These are phyloP conservation scores for Gossypium thurberi DNA, from an alignment of 345 rosid genomes.

Conservation along the genomic window DNA sequence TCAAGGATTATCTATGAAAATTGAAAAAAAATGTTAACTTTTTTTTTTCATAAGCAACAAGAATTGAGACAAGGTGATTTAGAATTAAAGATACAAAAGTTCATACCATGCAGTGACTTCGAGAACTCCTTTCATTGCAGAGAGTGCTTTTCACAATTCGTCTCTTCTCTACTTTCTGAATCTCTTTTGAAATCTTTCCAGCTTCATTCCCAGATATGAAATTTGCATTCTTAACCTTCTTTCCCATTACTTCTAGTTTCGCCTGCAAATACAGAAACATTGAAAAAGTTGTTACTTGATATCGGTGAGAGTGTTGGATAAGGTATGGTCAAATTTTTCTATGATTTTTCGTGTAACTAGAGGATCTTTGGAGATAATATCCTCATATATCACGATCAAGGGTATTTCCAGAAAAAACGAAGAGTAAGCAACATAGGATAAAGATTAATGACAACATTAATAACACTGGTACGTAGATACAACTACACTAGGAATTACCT, in stretches of 20 bases:
- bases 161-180: slow-evolving; percentile 89
- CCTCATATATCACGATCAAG: too few species aligned
- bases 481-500: neutral
- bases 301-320: too few species aligned
- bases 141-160: slow-evolving; percentile 90
- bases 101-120: slow-evolving; percentile 94
- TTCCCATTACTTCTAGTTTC: slow-evolving; percentile 95
- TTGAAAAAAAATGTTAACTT: neutral
- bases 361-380: too few species aligned
- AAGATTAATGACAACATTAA: neutral
- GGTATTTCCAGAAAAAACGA: too few species aligned
- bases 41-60: neutral
- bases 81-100: neutral
- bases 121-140: slow-evolving; percentile 87
- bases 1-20: slow-evolving; percentile 70
- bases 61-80: neutral
- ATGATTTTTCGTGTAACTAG: too few species aligned
- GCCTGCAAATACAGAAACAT: slow-evolving; percentile 35
- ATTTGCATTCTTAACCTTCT: slow-evolving; percentile 87
- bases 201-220: slow-evolving; percentile 86
- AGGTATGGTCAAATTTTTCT: neutral
- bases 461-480: neutral
- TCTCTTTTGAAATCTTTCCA: slow-evolving; percentile 79
- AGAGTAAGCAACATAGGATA: too few species aligned
- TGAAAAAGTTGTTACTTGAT: neutral